Evolutionary conservation across 1,284 basidiomycete species (phyloP).

Genomic region (Mycena citricolor): DNA sequence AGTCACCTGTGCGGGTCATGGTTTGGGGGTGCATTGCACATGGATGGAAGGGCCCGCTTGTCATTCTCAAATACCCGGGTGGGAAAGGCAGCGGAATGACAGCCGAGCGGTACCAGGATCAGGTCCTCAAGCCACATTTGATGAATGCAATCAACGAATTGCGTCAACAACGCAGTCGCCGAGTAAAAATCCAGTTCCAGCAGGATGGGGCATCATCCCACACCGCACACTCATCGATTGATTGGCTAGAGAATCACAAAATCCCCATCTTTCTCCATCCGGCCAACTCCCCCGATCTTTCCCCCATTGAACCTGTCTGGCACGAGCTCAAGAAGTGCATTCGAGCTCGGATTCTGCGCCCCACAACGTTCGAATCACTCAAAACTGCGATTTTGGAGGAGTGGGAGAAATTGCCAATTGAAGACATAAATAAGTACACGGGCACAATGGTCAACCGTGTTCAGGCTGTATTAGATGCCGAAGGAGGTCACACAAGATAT

Average conservation of each 20-base stretch:
- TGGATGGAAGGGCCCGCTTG: not conserved
- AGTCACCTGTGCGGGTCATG: constrained; percentile 5
- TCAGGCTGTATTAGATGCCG: too few relatives aligned
- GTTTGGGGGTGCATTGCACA: constrained; percentile 4
- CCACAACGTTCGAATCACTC: not conserved
- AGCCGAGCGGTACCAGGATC: constrained; percentile 3
- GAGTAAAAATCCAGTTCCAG: constrained; percentile 9
- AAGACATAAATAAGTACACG: constrained; percentile 2
- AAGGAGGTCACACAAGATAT: too few relatives aligned
- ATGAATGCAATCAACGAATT: not conserved
- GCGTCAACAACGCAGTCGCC: not conserved
- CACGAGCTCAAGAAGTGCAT: constrained; percentile 3
- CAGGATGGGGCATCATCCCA: constrained; percentile 9
- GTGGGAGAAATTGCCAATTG: constrained; percentile 2
- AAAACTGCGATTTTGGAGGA: not conserved
- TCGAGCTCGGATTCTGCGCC: not conserved
- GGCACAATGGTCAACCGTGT: too few relatives aligned
- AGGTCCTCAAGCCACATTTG: constrained; percentile 5
- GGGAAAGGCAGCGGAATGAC: constrained; percentile 10
- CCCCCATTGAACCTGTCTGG: constrained; percentile 9
- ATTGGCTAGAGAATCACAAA: constrained; percentile 3
- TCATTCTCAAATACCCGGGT: constrained; percentile 5
- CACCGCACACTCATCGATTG: constrained; percentile 1
- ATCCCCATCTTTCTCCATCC: constrained; percentile 12
- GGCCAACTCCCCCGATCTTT: constrained; percentile 9